Evolutionary conservation across 2,329 filamentous ascomycete genomes (phyloP).

Genomic region (Hymenoscyphus fructigenus): DNA sequence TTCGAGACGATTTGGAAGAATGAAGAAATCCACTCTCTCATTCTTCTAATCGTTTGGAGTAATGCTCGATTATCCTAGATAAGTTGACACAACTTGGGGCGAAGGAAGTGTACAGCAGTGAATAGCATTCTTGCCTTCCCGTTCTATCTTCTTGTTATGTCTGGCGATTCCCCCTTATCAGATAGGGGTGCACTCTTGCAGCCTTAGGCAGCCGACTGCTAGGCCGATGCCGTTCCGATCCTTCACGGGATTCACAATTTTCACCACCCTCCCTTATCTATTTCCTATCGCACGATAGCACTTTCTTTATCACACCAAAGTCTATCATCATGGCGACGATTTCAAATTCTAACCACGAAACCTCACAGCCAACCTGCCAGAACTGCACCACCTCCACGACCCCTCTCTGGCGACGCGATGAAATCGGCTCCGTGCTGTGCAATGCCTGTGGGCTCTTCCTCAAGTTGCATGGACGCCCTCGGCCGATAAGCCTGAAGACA

Average conservation of each 20-base stretch:
- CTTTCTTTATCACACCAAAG: constrained; percentile 10
- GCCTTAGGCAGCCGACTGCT: too few relatives aligned
- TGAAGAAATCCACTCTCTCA: too few relatives aligned
- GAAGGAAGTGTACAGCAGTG: too few relatives aligned
- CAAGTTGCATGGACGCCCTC: constrained; percentile 89
- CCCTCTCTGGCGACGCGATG: constrained; percentile 95
- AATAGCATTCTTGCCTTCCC: background rate
- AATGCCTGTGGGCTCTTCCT: constrained; percentile 97
- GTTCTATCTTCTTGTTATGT: background rate
- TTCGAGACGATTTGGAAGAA: too few relatives aligned
- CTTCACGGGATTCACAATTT: background rate
- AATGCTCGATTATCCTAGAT: too few relatives aligned
- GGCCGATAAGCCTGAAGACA: constrained; percentile 95
- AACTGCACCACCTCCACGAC: constrained; percentile 96
- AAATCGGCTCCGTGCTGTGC: constrained; percentile 92
- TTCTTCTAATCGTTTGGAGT: too few relatives aligned
- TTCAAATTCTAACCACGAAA: constrained; percentile 45
- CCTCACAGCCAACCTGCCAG: constrained; percentile 87
- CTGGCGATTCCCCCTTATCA: background rate
- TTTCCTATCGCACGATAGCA: constrained; percentile 20
- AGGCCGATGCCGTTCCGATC: too few relatives aligned
- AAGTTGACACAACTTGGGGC: too few relatives aligned
- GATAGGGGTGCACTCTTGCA: too few relatives aligned
- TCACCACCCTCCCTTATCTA: background rate
- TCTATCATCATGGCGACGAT: constrained; percentile 52